Evolutionary conservation across 2,329 filamentous ascomycete genomes (phyloP).

Genomic region (Plectosphaerella cucumerina): DNA sequence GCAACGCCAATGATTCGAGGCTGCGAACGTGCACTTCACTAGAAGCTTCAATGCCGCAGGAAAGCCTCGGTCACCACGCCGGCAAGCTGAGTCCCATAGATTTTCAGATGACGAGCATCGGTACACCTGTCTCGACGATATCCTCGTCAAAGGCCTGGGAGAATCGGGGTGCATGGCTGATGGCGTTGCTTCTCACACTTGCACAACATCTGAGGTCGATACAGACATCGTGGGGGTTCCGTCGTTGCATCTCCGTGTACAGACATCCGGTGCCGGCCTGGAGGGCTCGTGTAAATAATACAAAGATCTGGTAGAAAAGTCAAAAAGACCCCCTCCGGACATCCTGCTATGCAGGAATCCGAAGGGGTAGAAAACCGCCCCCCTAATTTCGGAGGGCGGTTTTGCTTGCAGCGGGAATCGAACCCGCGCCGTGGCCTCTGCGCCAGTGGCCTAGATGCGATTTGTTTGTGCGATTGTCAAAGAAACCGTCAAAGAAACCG

Average conservation of each 20-base stretch:
- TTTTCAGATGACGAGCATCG: conserved; percentile 27
- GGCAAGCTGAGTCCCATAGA: conserved; percentile 31
- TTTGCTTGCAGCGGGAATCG: too few relatives aligned
- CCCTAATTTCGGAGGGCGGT: too few relatives aligned
- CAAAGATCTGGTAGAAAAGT: too few relatives aligned
- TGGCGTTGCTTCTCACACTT: neutral
- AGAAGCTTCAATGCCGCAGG: conserved; percentile 29
- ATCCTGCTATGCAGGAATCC: too few relatives aligned
- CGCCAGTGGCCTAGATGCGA: too few relatives aligned
- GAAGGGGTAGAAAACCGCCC: too few relatives aligned
- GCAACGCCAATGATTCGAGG: conserved; percentile 35
- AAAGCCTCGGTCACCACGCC: conserved; percentile 38
- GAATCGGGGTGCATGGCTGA: neutral
- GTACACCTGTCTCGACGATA: neutral
- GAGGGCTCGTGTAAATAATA: conserved; percentile 8
- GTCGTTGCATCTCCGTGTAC: neutral
- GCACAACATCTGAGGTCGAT: neutral
- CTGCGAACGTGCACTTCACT: conserved; percentile 29
- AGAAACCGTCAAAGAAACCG: too few relatives aligned
- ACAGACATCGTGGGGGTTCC: neutral
- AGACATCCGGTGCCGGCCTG: too few relatives aligned
- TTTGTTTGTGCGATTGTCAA: too few relatives aligned
- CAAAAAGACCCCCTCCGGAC: too few relatives aligned
- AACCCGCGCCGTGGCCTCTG: too few relatives aligned
- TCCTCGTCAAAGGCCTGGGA: neutral